Evolutionary conservation across 2,329 filamentous ascomycete species (phyloP), one percentile per base, ranked within the genome.

Genomic region (Colletotrichum neosansevieriae): DNA sequence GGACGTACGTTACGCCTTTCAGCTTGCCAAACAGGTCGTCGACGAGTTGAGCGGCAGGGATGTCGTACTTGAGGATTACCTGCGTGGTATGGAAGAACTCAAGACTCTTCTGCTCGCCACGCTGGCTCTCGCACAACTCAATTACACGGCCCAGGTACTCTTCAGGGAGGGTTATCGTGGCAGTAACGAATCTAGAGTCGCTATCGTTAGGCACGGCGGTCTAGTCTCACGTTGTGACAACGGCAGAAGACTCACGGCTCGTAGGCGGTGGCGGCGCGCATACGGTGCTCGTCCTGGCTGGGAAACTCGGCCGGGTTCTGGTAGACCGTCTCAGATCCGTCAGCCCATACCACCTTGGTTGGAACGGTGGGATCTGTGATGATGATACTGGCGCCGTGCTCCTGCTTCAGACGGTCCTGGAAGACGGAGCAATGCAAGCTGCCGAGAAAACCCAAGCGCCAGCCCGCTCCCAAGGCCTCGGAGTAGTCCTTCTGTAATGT

Each of bases 371-470:
- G 96, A 42, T 97, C 95, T 0, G 96, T 99, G 77, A 99, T 96
- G 79, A 99, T 98, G 76, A 99, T 94, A 75, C 90, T 96, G 3
- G 93, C 92, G 5, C 95, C 96, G 75, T 99, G 94, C 79, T 99
- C 96, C 79, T 98, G 94, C 49, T 94, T 90, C 60, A 99, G 82
- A 1, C 96, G 92, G 79, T 99, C 96, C 80, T 99, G 94, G 74
- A 99, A 99, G 4, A 99, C 96, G n/a, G 94, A 98, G 81, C 96
- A 98, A 79, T 99, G 96, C 54, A 99, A 83, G 12, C 94, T 98
- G n/a, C 96, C 96, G 3, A 99, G 82, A 76, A 99, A 99, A 0
- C 96, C 96, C 11, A 99, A 83, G 51, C 96, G 90, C 91, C 96
- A 99, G 2, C 96, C 96, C 1, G 95, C 93, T 1, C 96, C 96